Percentiles rank a stretch among this genome's conserved stretches.
phyloP scores from a whole-genome alignment of 805 yeast species.

The Saturnispora bothae region DNA sequence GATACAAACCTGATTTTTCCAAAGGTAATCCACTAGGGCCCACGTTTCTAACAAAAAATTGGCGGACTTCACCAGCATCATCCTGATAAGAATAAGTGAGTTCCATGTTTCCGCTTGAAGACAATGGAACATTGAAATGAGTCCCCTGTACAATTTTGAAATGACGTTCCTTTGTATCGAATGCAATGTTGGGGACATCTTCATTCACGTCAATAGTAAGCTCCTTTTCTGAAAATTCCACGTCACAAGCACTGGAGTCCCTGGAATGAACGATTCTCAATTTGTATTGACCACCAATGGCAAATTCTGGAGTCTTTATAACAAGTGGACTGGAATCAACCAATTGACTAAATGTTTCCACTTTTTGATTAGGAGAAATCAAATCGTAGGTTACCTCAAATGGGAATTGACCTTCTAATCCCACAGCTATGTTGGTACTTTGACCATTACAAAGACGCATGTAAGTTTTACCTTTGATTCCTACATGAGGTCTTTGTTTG shows the following conservation, averaged over 20 bases:
- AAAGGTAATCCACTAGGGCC: constrained; percentile 25
- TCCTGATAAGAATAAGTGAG: constrained; percentile 26
- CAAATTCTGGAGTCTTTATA: constrained; percentile 46
- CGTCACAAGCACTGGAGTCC: constrained; percentile 73
- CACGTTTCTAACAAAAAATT: constrained; percentile 9
- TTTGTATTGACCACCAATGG: constrained; percentile 63
- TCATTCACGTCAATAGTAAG: constrained; percentile 57
- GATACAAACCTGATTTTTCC: constrained; percentile 34
- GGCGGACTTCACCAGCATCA: constrained; percentile 12
- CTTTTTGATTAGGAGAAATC: constrained; percentile 43
- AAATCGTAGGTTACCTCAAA: constrained; percentile 61
- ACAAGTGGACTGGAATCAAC: constrained; percentile 28
- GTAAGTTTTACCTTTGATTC: constrained; percentile 20
- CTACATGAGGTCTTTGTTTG: constrained; percentile 57
- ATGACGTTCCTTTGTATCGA: constrained; percentile 20
- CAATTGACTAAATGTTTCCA: constrained; percentile 30
- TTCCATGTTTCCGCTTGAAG: constrained; percentile 22
- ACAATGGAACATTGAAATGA: constrained; percentile 43
- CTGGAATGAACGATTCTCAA: constrained; percentile 52
- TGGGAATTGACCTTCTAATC: constrained; percentile 73
- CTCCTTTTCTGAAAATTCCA: constrained; percentile 55
- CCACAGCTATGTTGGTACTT: constrained; percentile 38
- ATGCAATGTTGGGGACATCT: constrained; percentile 46
- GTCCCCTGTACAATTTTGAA: constrained; percentile 54
- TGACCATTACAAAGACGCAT: constrained; percentile 24